Evolutionary conservation across 208 protist species (phyloP).

Genomic region (Angomonas ambiguus): DNA sequence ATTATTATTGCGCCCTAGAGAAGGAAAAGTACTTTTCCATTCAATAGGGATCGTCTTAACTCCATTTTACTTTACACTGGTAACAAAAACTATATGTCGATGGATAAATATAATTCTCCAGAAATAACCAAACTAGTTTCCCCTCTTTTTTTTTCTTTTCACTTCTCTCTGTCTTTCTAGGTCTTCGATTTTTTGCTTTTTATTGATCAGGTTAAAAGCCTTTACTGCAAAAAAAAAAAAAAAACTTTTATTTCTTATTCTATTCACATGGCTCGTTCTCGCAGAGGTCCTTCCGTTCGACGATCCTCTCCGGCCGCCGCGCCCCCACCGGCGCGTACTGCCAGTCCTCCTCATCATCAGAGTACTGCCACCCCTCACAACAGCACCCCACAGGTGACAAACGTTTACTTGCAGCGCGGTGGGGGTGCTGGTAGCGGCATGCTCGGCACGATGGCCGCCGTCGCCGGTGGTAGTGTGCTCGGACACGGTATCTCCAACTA

Average conservation of each 20-base stretch:
- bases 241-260: conserved; percentile 15
- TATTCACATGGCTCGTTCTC: conserved; percentile 62
- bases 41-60: no score
- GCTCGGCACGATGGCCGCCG: conserved; percentile 77
- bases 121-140: no score
- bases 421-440: conserved; percentile 48
- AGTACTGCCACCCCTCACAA: conserved; percentile 17
- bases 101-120: no score
- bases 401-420: conserved; percentile 67
- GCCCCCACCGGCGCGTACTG: conserved; percentile 11
- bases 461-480: conserved; percentile 76
- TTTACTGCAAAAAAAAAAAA: conserved; percentile 14
- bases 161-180: conserved; percentile 4
- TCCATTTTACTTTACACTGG: neutral
- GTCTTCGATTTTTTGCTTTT: neutral
- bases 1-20: no score
- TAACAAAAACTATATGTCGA: neutral
- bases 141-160: no score
- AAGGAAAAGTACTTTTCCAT: no score
- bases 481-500: conserved; percentile 88
- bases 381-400: conserved; percentile 50
- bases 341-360: conserved; percentile 15
- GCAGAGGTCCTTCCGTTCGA: conserved; percentile 30
- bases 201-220: no score
- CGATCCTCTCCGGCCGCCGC: conserved; percentile 12